phyloP scores from a whole-genome alignment of 2,329 filamentous ascomycete genomes.

The Fusarium chaquense region DNA sequence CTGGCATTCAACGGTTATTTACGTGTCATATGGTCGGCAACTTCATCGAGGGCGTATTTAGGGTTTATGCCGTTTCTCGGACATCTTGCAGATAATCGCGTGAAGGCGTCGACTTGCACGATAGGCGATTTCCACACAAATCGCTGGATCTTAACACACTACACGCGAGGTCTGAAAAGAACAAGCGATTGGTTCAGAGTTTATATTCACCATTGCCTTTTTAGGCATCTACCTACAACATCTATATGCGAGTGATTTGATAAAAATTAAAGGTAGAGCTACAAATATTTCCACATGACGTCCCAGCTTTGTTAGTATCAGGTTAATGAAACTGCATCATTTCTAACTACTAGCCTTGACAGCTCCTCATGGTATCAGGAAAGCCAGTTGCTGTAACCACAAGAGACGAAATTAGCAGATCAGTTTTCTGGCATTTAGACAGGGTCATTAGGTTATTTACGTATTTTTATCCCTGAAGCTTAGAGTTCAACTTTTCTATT shows the following conservation, averaged over 20 bases:
- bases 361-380: background rate
- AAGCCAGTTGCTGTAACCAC: background rate
- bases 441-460: background rate
- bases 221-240: too few relatives aligned
- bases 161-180: background rate
- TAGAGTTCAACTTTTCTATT: background rate
- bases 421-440: background rate
- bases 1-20: constrained; percentile 24
- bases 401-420: background rate
- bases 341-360: background rate
- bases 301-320: background rate
- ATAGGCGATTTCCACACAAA: constrained; percentile 5
- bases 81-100: constrained; percentile 11
- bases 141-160: background rate
- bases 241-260: background rate
- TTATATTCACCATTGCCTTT: background rate
- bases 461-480: background rate
- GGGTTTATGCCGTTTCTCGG: constrained; percentile 34
- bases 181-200: background rate
- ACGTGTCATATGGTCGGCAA: constrained; percentile 2
- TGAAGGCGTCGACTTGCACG: constrained; percentile 5
- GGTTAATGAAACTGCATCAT: background rate
- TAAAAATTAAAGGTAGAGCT: background rate
- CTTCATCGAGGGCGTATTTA: constrained; percentile 24
- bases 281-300: background rate